Evolutionary conservation across 177 flowering plant species (phyloP).

Genomic region (Telopea speciosissima): DNA sequence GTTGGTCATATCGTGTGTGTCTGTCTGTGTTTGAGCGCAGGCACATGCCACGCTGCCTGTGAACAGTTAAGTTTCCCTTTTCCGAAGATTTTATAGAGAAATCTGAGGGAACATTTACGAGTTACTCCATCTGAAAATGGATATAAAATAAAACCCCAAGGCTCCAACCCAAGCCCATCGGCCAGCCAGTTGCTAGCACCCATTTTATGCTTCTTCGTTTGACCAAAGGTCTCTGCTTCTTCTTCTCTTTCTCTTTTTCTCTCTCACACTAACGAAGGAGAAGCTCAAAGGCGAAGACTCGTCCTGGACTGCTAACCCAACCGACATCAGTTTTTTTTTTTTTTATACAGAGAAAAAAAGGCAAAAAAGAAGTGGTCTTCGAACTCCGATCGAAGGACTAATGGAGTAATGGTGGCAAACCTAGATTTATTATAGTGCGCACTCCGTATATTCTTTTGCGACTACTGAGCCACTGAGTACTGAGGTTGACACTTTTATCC

Average conservation of each 20-base stretch:
- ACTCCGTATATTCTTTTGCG: background rate
- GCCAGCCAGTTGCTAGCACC: background rate
- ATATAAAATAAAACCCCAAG: background rate
- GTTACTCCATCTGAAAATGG: too few relatives aligned
- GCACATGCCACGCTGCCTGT: too few relatives aligned
- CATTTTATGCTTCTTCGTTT: background rate
- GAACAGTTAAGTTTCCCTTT: too few relatives aligned
- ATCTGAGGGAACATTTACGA: too few relatives aligned
- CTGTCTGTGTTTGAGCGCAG: too few relatives aligned
- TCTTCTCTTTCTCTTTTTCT: background rate
- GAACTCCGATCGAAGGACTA: background rate
- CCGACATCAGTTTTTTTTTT: background rate
- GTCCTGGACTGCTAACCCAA: background rate
- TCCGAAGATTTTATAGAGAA: too few relatives aligned
- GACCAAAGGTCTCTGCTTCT: constrained; percentile 1
- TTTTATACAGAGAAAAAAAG: background rate
- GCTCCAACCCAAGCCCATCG: background rate
- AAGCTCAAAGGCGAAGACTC: background rate
- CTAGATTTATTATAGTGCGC: background rate
- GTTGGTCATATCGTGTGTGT: too few relatives aligned
- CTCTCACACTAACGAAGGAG: background rate
- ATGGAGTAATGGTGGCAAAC: constrained; percentile 2
- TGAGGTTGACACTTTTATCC: background rate
- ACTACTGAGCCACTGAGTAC: background rate
- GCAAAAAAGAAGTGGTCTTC: background rate